Evolutionary conservation across 2,329 filamentous ascomycete species (phyloP).

Genomic region (Penicillium sp.): DNA sequence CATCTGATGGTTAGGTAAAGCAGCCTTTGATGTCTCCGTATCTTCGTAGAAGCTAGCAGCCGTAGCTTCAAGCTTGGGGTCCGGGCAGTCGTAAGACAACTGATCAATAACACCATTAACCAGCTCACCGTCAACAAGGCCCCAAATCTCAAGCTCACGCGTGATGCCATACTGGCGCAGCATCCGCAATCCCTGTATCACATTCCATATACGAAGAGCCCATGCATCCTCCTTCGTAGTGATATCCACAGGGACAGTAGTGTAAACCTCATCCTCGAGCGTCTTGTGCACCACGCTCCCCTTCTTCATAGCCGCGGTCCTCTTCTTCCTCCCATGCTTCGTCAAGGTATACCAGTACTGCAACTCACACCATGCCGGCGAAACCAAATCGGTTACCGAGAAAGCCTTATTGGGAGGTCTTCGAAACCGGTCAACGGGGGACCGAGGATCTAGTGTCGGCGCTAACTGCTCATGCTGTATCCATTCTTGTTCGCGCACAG

Average conservation of each 20-base stretch:
- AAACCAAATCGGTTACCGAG: constrained; percentile 83
- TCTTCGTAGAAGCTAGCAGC: constrained; percentile 46
- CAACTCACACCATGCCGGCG: constrained; percentile 92
- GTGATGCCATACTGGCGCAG: constrained; percentile 70
- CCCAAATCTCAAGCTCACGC: constrained; percentile 81
- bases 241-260: constrained; percentile 69
- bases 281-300: constrained; percentile 77
- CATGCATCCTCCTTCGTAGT: constrained; percentile 76
- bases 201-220: constrained; percentile 83
- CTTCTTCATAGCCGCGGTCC: constrained; percentile 78
- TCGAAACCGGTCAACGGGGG: constrained; percentile 76
- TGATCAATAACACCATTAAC: constrained; percentile 91
- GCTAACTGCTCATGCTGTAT: constrained; percentile 15
- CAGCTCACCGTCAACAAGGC: constrained; percentile 74
- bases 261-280: constrained; percentile 83
- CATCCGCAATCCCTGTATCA: constrained; percentile 79
- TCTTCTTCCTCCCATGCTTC: constrained; percentile 70
- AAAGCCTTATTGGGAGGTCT: constrained; percentile 74
- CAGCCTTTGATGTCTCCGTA: constrained; percentile 34
- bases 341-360: constrained; percentile 89
- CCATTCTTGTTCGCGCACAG: constrained; percentile 28
- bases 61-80: constrained; percentile 66
- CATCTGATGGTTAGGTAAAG: constrained; percentile 46
- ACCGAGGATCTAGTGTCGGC: constrained; percentile 46
- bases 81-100: constrained; percentile 73